Conservation (phyloP, 1,284 basidiomycete species). For the Somion occarium region DNA sequence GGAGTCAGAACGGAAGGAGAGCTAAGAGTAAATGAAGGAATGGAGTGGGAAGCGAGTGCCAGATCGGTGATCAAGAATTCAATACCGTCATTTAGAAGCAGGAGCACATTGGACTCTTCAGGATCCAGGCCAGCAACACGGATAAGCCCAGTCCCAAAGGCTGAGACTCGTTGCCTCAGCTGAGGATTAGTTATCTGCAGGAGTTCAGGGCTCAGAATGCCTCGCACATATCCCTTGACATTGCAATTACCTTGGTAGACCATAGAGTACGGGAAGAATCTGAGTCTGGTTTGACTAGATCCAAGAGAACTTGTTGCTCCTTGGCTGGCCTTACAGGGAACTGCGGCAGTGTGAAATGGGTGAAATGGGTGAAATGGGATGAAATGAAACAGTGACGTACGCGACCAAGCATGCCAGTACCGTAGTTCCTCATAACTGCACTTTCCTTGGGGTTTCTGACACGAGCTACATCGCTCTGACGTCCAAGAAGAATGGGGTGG, state of each 20-base stretch:
- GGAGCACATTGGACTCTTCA: conserved; percentile 60
- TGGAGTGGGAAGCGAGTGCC: conserved; percentile 65
- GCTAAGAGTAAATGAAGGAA: conserved; percentile 65
- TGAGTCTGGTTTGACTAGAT: conserved; percentile 62
- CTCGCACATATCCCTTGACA: no score
- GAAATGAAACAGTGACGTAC: conserved; percentile 36
- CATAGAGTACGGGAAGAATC: conserved; percentile 68
- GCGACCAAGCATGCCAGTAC: conserved; percentile 71
- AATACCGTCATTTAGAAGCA: conserved; percentile 70
- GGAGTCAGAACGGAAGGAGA: conserved; percentile 51
- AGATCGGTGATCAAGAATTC: conserved; percentile 76
- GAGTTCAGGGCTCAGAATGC: no score
- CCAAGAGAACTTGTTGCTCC: conserved; percentile 60
- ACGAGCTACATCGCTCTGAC: conserved; percentile 78
- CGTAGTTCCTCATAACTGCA: conserved; percentile 78
- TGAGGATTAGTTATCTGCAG: conserved; percentile 63
- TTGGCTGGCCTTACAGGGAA: conserved; percentile 68
- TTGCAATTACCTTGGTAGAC: conserved; percentile 57
- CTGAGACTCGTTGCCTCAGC: conserved; percentile 59
- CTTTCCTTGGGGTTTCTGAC: conserved; percentile 73
- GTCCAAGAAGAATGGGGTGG: conserved; percentile 76
- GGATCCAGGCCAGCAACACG: conserved; percentile 52
- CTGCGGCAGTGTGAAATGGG: conserved; percentile 31
- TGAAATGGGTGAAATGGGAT: conserved; percentile 7
- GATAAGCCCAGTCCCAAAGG: conserved; percentile 65